Evolutionary conservation across 176 grass and related monocot species (phyloP).

Genomic region (Lolium multiflorum): DNA sequence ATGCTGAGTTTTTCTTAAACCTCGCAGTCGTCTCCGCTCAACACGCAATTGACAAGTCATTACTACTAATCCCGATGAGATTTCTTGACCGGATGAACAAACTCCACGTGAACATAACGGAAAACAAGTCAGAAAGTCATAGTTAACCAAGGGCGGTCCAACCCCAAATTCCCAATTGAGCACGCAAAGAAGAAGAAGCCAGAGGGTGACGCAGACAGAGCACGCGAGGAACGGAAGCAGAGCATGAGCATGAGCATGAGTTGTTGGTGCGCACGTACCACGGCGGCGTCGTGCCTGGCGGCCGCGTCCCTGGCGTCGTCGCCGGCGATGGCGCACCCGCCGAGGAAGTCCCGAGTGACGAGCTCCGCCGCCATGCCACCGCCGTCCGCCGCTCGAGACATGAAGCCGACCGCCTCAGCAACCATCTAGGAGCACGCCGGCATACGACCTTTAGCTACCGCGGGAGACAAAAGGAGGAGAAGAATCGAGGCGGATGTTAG

Average conservation of each 20-base stretch:
- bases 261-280: neutral
- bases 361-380: constrained; percentile 58
- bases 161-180: neutral
- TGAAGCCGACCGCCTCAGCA: constrained; percentile 65
- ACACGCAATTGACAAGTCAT: neutral
- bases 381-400: constrained; percentile 58
- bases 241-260: neutral
- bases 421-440: constrained; percentile 52
- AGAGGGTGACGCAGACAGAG: neutral
- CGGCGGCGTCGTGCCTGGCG: constrained; percentile 37
- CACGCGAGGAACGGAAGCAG: neutral
- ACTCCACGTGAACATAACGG: neutral
- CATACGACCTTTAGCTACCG: neutral
- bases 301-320: constrained; percentile 48
- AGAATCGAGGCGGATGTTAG: neutral
- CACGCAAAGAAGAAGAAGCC: neutral
- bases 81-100: neutral
- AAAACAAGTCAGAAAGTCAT: neutral
- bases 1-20: neutral
- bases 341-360: constrained; percentile 93
- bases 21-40: too few species aligned
- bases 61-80: neutral
- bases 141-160: neutral
- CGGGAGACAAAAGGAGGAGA: neutral
- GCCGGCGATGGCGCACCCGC: constrained; percentile 46